Evolutionary conservation across 2,329 filamentous ascomycete genomes (phyloP).

Genomic region (Podosphaera xanthii): DNA sequence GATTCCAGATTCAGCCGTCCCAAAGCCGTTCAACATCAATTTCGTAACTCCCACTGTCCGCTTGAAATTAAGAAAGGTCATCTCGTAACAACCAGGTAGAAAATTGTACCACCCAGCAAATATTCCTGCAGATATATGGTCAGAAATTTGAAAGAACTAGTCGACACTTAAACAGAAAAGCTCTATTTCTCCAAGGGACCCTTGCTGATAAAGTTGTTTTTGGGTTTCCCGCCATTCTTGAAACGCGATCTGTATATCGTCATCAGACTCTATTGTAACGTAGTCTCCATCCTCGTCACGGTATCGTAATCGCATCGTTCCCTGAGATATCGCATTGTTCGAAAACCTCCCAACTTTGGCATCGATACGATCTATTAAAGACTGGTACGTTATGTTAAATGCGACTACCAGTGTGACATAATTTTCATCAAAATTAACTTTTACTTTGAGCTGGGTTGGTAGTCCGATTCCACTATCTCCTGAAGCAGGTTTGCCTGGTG

Average conservation of each 20-base stretch:
- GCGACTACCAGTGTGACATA: slow-evolving; percentile 91
- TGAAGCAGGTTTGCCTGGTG: slow-evolving; percentile 15
- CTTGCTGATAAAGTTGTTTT: slow-evolving; percentile 34
- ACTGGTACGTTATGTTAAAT: slow-evolving; percentile 86
- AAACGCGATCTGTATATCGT: slow-evolving; percentile 90
- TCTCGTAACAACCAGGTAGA: slow-evolving; percentile 7
- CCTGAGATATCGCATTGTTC: slow-evolving; percentile 58
- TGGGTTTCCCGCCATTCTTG: slow-evolving; percentile 75
- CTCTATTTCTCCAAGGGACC: slow-evolving; percentile 72
- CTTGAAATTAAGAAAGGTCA: slow-evolving; percentile 6
- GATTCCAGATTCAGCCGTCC: slow-evolving; percentile 1
- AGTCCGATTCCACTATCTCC: slow-evolving; percentile 26
- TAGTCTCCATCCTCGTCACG: slow-evolving; percentile 81
- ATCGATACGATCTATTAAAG: slow-evolving; percentile 84
- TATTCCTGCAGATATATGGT: slow-evolving; percentile 3
- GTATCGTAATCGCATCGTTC: slow-evolving; percentile 71
- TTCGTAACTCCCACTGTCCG: slow-evolving; percentile 10
- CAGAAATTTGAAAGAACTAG: slow-evolving; percentile 7
- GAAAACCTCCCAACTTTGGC: slow-evolving; percentile 80
- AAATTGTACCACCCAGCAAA: slow-evolving; percentile 3
- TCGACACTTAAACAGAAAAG: slow-evolving; percentile 44
- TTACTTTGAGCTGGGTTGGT: slow-evolving; percentile 73
- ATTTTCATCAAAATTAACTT: slow-evolving; percentile 78
- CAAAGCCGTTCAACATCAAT: slow-evolving; percentile 14
- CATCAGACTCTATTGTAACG: slow-evolving; percentile 82